phyloP scores from a whole-genome alignment of 805 yeast species.

The Candida parachauliodes region DNA sequence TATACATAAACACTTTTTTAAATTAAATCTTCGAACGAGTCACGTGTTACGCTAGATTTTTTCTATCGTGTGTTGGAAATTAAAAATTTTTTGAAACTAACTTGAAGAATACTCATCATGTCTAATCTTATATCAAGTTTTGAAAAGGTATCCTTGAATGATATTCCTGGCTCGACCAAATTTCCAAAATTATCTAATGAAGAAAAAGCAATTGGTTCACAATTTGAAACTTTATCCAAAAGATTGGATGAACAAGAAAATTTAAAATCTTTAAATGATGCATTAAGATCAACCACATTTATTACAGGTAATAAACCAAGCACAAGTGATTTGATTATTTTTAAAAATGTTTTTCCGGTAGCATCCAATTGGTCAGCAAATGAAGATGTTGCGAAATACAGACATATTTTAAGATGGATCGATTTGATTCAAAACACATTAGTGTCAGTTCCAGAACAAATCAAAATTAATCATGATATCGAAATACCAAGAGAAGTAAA shows the following conservation, averaged over 20 bases:
- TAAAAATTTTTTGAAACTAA: background rate
- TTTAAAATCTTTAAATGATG: conserved; percentile 54
- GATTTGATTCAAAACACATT: conserved; percentile 77
- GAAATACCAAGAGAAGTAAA: conserved; percentile 74
- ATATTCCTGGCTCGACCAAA: conserved; percentile 13
- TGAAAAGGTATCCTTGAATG: conserved; percentile 27
- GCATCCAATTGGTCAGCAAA: conserved; percentile 52
- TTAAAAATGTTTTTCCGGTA: conserved; percentile 60
- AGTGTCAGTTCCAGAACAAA: conserved; percentile 48
- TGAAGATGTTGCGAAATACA: conserved; percentile 56
- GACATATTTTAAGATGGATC: conserved; percentile 92
- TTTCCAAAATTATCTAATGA: conserved; percentile 35
- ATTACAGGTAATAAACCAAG: conserved; percentile 66
- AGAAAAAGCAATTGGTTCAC: conserved; percentile 71
- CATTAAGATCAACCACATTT: conserved; percentile 67
- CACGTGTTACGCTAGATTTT: conserved; percentile 2
- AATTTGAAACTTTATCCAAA: conserved; percentile 72
- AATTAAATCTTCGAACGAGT: too few species aligned
- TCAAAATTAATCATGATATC: conserved; percentile 53
- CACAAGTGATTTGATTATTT: conserved; percentile 66
- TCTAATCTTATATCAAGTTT: conserved; percentile 26
- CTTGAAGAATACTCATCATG: conserved; percentile 13
- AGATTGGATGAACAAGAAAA: conserved; percentile 49
- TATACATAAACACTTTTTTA: background rate
- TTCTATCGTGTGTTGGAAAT: conserved; percentile 1